Percentiles rank a stretch among this genome's conserved stretches.
Conservation (phyloP, 129 eudicot genomes). For the Deinandra increscens region DNA sequence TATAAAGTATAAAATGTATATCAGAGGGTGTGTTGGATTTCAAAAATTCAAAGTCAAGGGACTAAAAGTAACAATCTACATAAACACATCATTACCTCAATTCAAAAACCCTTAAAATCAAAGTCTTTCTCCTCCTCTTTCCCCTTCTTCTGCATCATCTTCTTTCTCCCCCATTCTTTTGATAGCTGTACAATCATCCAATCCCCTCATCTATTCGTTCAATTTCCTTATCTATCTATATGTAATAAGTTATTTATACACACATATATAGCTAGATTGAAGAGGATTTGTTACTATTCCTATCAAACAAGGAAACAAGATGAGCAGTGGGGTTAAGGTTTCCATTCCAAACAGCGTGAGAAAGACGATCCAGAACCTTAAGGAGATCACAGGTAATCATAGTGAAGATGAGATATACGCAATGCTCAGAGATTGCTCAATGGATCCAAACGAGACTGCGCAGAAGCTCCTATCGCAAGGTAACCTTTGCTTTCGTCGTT, state of each 20-base stretch:
- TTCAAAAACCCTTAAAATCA: slow-evolving; percentile 55
- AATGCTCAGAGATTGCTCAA: slow-evolving; percentile 76
- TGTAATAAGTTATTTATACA: slow-evolving; percentile 12
- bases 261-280: slow-evolving; percentile 15
- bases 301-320: slow-evolving; percentile 24
- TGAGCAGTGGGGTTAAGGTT: slow-evolving; percentile 63
- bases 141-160: slow-evolving; percentile 19
- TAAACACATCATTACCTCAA: slow-evolving; percentile 32
- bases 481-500: slow-evolving; percentile 4
- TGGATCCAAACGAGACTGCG: slow-evolving; percentile 94
- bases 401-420: slow-evolving; percentile 87
- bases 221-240: slow-evolving; percentile 20
- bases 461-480: slow-evolving; percentile 85
- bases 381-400: slow-evolving; percentile 84
- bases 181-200: slow-evolving; percentile 7
- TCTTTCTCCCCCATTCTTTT: neutral
- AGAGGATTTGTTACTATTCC: slow-evolving; percentile 20
- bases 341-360: slow-evolving; percentile 62
- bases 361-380: slow-evolving; percentile 75
- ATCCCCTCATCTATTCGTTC: neutral
- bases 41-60: neutral
- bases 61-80: neutral
- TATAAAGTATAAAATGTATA: no score
- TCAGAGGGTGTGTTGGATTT: no score
- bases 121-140: slow-evolving; percentile 33